phyloP scores from a whole-genome alignment of 2,329 filamentous ascomycete species.

The Orbilia quercus region DNA sequence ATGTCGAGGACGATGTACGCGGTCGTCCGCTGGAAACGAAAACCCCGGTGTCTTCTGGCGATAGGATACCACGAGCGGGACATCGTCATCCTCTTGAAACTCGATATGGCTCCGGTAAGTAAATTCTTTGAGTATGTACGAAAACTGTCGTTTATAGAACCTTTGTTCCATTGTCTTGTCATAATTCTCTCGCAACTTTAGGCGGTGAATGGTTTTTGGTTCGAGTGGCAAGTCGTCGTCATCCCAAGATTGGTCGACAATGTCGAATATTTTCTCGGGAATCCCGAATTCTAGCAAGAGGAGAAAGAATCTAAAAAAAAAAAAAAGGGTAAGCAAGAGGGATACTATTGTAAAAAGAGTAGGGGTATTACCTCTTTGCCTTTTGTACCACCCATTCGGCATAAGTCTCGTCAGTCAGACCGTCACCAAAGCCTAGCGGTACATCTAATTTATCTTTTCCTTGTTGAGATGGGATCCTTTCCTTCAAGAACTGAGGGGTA shows the following conservation, averaged over 20 bases:
- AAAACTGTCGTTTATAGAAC: constrained; percentile 77
- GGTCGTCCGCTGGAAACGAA: constrained; percentile 65
- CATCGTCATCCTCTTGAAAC: constrained; percentile 74
- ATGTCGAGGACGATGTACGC: constrained; percentile 72
- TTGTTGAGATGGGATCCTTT: constrained; percentile 73
- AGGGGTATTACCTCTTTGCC: constrained; percentile 66
- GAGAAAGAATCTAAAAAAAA: constrained; percentile 69
- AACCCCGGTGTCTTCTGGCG: constrained; percentile 62
- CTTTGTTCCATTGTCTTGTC: constrained; percentile 74
- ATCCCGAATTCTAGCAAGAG: constrained; percentile 76
- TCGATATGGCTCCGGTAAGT: constrained; percentile 71
- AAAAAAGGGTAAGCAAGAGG: constrained; percentile 58
- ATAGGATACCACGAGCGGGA: constrained; percentile 72
- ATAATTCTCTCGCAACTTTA: constrained; percentile 70
- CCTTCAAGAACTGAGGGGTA: constrained; percentile 74
- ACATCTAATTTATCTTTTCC: constrained; percentile 67
- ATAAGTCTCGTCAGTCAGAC: constrained; percentile 76
- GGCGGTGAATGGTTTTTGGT: constrained; percentile 72
- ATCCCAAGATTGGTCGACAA: constrained; percentile 80
- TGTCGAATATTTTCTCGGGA: constrained; percentile 77
- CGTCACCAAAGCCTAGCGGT: constrained; percentile 74
- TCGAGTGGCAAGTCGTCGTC: constrained; percentile 78
- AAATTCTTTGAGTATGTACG: constrained; percentile 74
- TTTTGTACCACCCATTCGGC: constrained; percentile 79
- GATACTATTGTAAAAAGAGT: constrained; percentile 55